Evolutionary conservation across 2,329 filamentous ascomycete species (phyloP).

Genomic region (Aspergillus luchuensis): DNA sequence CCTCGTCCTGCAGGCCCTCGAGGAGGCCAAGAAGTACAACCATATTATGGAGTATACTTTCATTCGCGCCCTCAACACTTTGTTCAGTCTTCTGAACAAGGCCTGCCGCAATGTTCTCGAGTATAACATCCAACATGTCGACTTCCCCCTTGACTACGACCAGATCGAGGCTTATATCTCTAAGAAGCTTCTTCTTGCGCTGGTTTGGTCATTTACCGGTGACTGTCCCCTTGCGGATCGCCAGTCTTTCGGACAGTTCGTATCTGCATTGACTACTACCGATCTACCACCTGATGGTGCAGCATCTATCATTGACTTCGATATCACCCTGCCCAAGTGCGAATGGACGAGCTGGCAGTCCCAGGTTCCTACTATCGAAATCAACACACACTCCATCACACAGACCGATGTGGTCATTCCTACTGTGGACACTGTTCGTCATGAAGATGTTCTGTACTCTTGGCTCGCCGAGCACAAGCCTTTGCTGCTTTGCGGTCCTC

Average conservation of each 20-base stretch:
- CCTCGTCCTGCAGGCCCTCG: slow-evolving; percentile 76
- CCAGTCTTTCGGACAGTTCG: slow-evolving; percentile 82
- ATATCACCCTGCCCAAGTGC: slow-evolving; percentile 80
- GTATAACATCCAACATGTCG: slow-evolving; percentile 90
- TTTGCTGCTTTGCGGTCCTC: slow-evolving; percentile 90
- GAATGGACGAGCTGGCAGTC: slow-evolving; percentile 95
- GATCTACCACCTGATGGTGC: slow-evolving; percentile 80
- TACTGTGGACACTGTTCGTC: slow-evolving; percentile 92
- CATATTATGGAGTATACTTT: slow-evolving; percentile 99
- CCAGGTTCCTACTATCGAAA: slow-evolving; percentile 89
- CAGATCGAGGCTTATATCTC: slow-evolving; percentile 86
- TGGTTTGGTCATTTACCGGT: slow-evolving; percentile 94
- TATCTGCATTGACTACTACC: slow-evolving; percentile 80
- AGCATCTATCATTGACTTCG: slow-evolving; percentile 86
- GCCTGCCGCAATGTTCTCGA: slow-evolving; percentile 88
- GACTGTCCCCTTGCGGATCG: slow-evolving; percentile 88
- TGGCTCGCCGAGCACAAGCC: slow-evolving; percentile 99
- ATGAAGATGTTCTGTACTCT: slow-evolving; percentile 98
- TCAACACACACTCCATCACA: slow-evolving; percentile 97
- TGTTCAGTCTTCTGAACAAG: slow-evolving; percentile 96
- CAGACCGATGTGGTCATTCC: slow-evolving; percentile 99
- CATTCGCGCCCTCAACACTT: slow-evolving; percentile 83
- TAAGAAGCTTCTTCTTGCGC: slow-evolving; percentile 88
- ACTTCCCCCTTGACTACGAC: slow-evolving; percentile 88
- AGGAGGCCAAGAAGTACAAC: slow-evolving; percentile 73